A percentile compares a stretch with the other conserved stretches of the same genome.
phyloP scores from a whole-genome alignment of 2,329 filamentous ascomycete genomes.

The Dendryphion nanum region DNA sequence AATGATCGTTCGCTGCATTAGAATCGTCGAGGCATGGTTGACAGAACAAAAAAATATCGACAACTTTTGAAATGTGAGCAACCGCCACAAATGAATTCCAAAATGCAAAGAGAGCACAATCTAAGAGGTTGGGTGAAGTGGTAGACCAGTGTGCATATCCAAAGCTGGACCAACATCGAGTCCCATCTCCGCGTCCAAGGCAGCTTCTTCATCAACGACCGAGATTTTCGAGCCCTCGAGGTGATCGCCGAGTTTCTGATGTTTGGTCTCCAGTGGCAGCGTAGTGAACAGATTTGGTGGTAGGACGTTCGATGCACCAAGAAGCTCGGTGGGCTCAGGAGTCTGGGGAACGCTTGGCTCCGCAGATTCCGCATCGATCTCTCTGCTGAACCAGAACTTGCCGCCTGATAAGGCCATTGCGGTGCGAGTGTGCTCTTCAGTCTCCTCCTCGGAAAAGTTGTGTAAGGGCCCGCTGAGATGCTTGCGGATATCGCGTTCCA shows the following conservation, averaged over 20 bases:
- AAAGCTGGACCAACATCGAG: not conserved
- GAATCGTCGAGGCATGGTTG: too few relatives aligned
- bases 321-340: constrained; percentile 11
- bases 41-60: too few relatives aligned
- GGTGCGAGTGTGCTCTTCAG: constrained; percentile 41
- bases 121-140: too few relatives aligned
- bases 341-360: constrained; percentile 34
- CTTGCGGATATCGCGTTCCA: constrained; percentile 57
- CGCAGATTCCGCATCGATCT: constrained; percentile 27
- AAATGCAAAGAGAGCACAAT: too few relatives aligned
- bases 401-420: constrained; percentile 42
- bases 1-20: too few relatives aligned
- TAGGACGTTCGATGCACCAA: not conserved
- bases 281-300: not conserved
- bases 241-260: not conserved
- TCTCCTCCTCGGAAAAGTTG: constrained; percentile 29
- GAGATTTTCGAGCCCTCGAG: too few relatives aligned
- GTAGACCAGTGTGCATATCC: constrained; percentile 1
- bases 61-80: too few relatives aligned
- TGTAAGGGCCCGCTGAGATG: constrained; percentile 51
- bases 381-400: constrained; percentile 46
- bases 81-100: too few relatives aligned
- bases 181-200: constrained; percentile 6
- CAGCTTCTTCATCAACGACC: constrained; percentile 12
- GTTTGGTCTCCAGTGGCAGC: not conserved